Evolutionary conservation across 768 basidiomycete genomes (phyloP), one percentile per base, ranked within the genome.

Genomic region (Galerina marginata): DNA sequence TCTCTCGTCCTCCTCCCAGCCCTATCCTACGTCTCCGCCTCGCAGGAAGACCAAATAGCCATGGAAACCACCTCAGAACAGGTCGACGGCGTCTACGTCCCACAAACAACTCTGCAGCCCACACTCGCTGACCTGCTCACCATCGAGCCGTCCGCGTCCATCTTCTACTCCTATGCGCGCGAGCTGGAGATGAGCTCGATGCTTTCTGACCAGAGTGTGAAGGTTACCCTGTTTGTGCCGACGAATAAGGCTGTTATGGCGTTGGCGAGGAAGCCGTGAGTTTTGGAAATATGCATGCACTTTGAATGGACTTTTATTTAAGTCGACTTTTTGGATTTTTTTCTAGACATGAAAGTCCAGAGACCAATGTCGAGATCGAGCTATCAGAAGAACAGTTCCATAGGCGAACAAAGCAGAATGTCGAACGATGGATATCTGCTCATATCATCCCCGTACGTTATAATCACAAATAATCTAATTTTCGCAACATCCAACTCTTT

Each of bases 171-270:
- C 0, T 94, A 94, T 70, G 89, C 91, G 4, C 82, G 92, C 6
- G 92, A 93, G 67, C 77, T 87, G 2, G 79, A 84, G 64, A 65
- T 89, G n/a, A 88, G 86, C 69, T 67, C 70, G 33, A 76, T 79
- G 9, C 82, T 94, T 51, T 69, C 72, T 15, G 75, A 80, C 37
- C 56, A 69, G 6, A 56, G 57, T n/a, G 57, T 68, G 2, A 77
- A 72, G 6, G 72, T 77, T 56, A 93, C 93, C 0, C 54, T 96
- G 9, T 81, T 96, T 44, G 93, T 89, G 4, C 94, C 94, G 0
- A 92, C 90, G 25, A 95, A 96, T 74, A 91, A 89, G 72, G 94
- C 93, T 9, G 86, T 95, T 14, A 92, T 94, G 85, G 87, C 88
- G 4, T 76, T 95, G 54, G 72, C 86, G 2, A 77, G 86, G 67